Percentiles rank a stretch among this genome's conserved stretches.
phyloP scores from a whole-genome alignment of 2,329 filamentous ascomycete species.

The Cladosporium sp. region DNA sequence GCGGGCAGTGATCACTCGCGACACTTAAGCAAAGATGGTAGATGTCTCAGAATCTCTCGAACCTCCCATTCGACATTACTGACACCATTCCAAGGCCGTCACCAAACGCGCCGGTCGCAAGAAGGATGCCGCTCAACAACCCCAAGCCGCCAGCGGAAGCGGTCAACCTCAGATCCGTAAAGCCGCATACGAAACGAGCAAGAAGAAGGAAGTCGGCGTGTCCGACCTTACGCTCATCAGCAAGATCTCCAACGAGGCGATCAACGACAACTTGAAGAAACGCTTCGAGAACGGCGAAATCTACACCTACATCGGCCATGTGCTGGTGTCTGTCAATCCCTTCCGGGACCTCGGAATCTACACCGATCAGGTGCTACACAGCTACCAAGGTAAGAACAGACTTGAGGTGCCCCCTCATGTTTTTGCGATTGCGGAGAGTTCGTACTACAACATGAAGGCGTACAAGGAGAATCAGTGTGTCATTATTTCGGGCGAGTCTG shows the following conservation, averaged over 20 bases:
- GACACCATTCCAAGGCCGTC: constrained; percentile 39
- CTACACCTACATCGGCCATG: constrained; percentile 99
- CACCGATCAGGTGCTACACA: constrained; percentile 86
- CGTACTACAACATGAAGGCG: constrained; percentile 99
- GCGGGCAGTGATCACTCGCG: constrained; percentile 7
- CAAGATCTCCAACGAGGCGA: constrained; percentile 98
- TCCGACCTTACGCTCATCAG: constrained; percentile 95
- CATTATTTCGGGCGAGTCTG: constrained; percentile 97
- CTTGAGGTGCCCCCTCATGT: constrained; percentile 84
- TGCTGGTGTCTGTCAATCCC: constrained; percentile 96
- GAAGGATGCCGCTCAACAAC: constrained; percentile 45
- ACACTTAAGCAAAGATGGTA: constrained; percentile 5
- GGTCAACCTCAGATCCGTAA: constrained; percentile 76
- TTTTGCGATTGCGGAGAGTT: constrained; percentile 90
- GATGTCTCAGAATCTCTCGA: not conserved
- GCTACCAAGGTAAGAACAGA: constrained; percentile 94
- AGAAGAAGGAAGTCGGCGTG: constrained; percentile 95
- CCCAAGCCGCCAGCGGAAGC: constrained; percentile 36
- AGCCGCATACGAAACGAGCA: constrained; percentile 88
- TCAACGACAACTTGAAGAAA: constrained; percentile 98
- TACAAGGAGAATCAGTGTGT: constrained; percentile 99
- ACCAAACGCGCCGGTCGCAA: constrained; percentile 56
- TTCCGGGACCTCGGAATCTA: constrained; percentile 96
- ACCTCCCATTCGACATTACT: not conserved
- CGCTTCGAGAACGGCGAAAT: constrained; percentile 96